Percentiles rank a stretch among this genome's conserved stretches.
Evolutionary conservation across 2,329 filamentous ascomycete species (phyloP).

Genomic region (Alternaria brassicae): DNA sequence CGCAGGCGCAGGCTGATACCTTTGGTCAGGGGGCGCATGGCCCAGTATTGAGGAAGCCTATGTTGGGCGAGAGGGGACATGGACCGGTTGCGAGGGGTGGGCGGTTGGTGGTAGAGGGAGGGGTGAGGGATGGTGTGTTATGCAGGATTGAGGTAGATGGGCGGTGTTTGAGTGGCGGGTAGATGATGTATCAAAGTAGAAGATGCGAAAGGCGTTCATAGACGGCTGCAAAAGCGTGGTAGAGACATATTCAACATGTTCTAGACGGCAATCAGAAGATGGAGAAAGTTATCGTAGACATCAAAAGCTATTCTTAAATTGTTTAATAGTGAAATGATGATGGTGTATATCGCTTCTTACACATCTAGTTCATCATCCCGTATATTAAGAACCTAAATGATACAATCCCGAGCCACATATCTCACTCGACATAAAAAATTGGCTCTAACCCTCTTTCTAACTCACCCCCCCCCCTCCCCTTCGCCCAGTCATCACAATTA

Average conservation of each 20-base stretch:
- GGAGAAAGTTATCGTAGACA: neutral
- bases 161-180: neutral
- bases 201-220: neutral
- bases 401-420: neutral
- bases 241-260: neutral
- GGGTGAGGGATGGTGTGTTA: conserved; percentile 27
- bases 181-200: neutral
- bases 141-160: conserved; percentile 19
- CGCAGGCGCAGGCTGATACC: conserved; percentile 8
- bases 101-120: conserved; percentile 12
- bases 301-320: neutral
- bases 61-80: conserved; percentile 40
- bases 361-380: neutral
- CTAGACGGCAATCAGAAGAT: neutral
- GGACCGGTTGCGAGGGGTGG: conserved; percentile 33
- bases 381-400: neutral
- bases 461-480: neutral
- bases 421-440: neutral
- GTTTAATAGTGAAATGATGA: rapidly evolving
- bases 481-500: neutral
- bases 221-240: neutral
- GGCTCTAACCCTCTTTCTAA: neutral
- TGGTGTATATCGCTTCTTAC: neutral
- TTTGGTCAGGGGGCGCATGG: conserved; percentile 17
- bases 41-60: conserved; percentile 24